A percentile compares a stretch with the other conserved stretches of the same genome.
phyloP scores from a whole-genome alignment of 495 filamentous ascomycete genomes.

The Hyaloscypha variabilis region DNA sequence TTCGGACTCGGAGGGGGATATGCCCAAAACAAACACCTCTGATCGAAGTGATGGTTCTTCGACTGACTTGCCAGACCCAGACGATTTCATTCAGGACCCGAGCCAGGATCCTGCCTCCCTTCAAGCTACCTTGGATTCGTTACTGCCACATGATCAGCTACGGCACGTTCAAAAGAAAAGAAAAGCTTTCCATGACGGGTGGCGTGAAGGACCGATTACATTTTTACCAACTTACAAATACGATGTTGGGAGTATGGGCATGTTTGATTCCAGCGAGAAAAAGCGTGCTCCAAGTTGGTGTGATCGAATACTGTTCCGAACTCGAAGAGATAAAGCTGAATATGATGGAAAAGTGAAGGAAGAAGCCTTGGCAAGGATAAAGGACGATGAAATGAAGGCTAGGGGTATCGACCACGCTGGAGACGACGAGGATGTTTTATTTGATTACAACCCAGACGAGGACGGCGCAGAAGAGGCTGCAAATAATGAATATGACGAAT shows the following conservation, averaged over 20 bases:
- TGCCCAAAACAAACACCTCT: slow-evolving; percentile 22
- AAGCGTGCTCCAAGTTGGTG: slow-evolving; percentile 93
- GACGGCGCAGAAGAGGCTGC: slow-evolving; percentile 52
- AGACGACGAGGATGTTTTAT: slow-evolving; percentile 83
- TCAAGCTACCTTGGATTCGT: slow-evolving; percentile 80
- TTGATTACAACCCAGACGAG: slow-evolving; percentile 86
- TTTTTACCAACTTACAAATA: slow-evolving; percentile 97
- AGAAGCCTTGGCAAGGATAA: slow-evolving; percentile 65
- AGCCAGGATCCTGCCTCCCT: slow-evolving; percentile 60
- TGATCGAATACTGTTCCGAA: slow-evolving; percentile 90
- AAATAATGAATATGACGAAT: slow-evolving; percentile 58
- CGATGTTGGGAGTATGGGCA: slow-evolving; percentile 88
- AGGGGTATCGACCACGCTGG: slow-evolving; percentile 73
- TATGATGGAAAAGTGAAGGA: slow-evolving; percentile 70
- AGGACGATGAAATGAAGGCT: slow-evolving; percentile 83
- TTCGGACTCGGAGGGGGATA: slow-evolving; percentile 36
- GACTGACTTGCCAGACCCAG: slow-evolving; percentile 49
- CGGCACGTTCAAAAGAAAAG: slow-evolving; percentile 68
- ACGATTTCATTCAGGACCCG: slow-evolving; percentile 56
- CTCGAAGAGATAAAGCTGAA: slow-evolving; percentile 66
- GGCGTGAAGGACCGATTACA: slow-evolving; percentile 83
- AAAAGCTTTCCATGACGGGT: slow-evolving; percentile 87
- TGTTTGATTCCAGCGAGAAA: slow-evolving; percentile 96
- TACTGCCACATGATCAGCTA: slow-evolving; percentile 91
- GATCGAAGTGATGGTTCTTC: slow-evolving; percentile 28